Percentiles rank a stretch among this genome's conserved stretches.
phyloP scores from a whole-genome alignment of 169 alveolate genomes.

The Cryptosporidium sp. region DNA sequence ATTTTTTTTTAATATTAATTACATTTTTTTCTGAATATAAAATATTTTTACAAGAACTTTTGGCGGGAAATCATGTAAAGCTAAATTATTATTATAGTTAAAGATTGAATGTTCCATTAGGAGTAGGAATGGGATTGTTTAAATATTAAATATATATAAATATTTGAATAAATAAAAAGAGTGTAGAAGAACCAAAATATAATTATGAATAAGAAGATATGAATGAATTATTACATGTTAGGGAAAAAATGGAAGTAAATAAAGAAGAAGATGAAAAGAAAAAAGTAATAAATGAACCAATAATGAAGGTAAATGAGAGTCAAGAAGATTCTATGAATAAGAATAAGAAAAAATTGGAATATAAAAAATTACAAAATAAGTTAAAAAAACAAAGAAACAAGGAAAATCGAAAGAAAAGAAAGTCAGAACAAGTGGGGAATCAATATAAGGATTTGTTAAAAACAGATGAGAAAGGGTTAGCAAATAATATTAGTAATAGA shows the following conservation, averaged over 20 bases:
- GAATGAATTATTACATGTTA: not conserved
- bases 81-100: too few relatives aligned
- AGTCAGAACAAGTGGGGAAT: not conserved
- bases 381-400: not conserved
- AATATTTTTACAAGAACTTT: too few relatives aligned
- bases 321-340: not conserved
- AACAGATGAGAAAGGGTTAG: not conserved
- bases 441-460: not conserved
- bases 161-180: not conserved
- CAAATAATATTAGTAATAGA: not conserved
- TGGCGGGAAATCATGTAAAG: too few relatives aligned
- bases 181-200: not conserved
- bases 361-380: not conserved
- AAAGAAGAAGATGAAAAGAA: not conserved
- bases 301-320: not conserved
- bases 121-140: too few relatives aligned
- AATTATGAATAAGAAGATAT: not conserved
- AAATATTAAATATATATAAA: too few relatives aligned
- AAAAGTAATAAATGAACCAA: not conserved
- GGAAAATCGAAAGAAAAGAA: not conserved
- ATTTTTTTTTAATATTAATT: too few relatives aligned
- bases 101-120: too few relatives aligned
- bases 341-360: not conserved
- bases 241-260: slow-evolving; percentile 9
- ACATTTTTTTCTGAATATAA: too few relatives aligned